A percentile compares a stretch with the other conserved stretches of the same genome.
Evolutionary conservation across 1,284 basidiomycete species (phyloP).

Genomic region (Papiliotrema nemorosa): DNA sequence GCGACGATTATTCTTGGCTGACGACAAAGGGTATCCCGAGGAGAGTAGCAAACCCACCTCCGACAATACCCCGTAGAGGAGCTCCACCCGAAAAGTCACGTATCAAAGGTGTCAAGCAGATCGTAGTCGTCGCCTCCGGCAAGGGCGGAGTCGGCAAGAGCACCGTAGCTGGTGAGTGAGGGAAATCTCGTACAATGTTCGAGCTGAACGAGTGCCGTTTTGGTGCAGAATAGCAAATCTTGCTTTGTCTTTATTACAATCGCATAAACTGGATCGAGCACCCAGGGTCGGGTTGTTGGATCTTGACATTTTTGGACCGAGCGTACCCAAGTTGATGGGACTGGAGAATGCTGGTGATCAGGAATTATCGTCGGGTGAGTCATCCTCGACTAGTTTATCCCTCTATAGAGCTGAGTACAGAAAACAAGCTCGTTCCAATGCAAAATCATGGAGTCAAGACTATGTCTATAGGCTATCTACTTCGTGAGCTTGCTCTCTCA

Average conservation of each 20-base stretch:
- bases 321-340: slow-evolving; percentile 92
- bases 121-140: slow-evolving; percentile 85
- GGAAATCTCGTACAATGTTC: neutral
- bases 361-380: slow-evolving; percentile 65
- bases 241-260: slow-evolving; percentile 53
- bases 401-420: slow-evolving; percentile 47
- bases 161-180: slow-evolving; percentile 71
- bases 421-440: slow-evolving; percentile 74
- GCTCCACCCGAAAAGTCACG: slow-evolving; percentile 52
- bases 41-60: slow-evolving; percentile 42
- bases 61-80: slow-evolving; percentile 47
- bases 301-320: slow-evolving; percentile 94
- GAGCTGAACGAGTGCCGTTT: neutral
- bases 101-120: slow-evolving; percentile 55
- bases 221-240: slow-evolving; percentile 64
- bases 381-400: neutral
- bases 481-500: slow-evolving; percentile 40
- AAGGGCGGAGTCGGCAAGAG: slow-evolving; percentile 98
- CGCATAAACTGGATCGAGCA: slow-evolving; percentile 46
- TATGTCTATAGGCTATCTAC: slow-evolving; percentile 91
- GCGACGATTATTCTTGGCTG: neutral
- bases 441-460: slow-evolving; percentile 85
- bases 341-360: slow-evolving; percentile 78
- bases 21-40: slow-evolving; percentile 41
- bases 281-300: slow-evolving; percentile 80